phyloP scores from a whole-genome alignment of 2,329 filamentous ascomycete genomes.

The Xylariaceae sp. region DNA sequence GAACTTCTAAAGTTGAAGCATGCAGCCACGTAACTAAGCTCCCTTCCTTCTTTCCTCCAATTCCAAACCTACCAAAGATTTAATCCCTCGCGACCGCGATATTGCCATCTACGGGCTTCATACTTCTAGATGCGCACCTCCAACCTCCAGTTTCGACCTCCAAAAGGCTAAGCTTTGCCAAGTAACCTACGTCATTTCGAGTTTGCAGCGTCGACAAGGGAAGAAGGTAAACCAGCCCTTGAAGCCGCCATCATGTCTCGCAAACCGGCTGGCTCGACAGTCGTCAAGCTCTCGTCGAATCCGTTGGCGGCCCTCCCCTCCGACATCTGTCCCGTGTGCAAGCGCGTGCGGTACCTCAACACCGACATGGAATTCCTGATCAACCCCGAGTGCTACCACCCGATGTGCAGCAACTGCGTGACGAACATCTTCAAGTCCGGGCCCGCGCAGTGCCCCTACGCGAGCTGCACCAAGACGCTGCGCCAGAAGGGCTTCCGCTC shows the following conservation, averaged over 20 bases:
- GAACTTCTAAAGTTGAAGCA: neutral
- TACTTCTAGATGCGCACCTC: conserved; percentile 14
- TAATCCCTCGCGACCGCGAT: neutral
- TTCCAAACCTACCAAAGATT: neutral
- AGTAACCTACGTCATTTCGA: neutral
- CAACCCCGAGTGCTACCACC: conserved; percentile 98
- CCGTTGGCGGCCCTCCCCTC: conserved; percentile 43
- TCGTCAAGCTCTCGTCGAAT: conserved; percentile 19
- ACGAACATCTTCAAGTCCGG: conserved; percentile 92
- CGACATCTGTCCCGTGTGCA: conserved; percentile 96
- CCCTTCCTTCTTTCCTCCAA: neutral
- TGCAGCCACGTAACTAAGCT: neutral
- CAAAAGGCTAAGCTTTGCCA: neutral
- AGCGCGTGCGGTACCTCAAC: conserved; percentile 94
- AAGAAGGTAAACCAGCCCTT: conserved; percentile 1
- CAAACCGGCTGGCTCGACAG: conserved; percentile 37
- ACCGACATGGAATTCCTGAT: conserved; percentile 92
- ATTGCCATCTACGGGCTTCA: conserved; percentile 8
- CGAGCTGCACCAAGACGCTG: conserved; percentile 84
- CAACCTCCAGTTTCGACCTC: neutral
- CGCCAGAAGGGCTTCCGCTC: conserved; percentile 83
- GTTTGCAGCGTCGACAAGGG: neutral
- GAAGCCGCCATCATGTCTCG: conserved; percentile 44
- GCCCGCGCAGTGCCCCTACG: conserved; percentile 89
- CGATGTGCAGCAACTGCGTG: conserved; percentile 97